Base-by-base conservation (phyloP, 2,329 filamentous ascomycete genomes). In the Talaromyces sp. region DNA sequence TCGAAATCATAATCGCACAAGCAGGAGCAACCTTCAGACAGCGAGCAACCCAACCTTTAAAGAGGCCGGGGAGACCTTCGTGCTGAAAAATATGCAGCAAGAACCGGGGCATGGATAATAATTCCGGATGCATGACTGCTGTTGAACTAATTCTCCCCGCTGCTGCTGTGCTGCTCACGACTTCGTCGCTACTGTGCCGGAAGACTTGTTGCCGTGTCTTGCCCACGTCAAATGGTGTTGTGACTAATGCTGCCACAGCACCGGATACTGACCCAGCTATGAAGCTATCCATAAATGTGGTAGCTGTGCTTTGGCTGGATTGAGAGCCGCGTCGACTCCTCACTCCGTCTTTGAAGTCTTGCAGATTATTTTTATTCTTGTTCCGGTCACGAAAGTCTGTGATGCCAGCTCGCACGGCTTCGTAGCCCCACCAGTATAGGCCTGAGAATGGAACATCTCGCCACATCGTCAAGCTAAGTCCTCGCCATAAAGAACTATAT, bases 1-100 rank as follows among this genome's bases (percentile, higher is more conserved):
- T 96, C 70, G 90, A 95, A 70, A 99, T 97, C 94, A 99, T 99
- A 70, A 99, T 97, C 28, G 94, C 94, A 74, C 94, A 99, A 0
- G 93, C 91, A 1, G 94, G 94, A 1, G 94, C 93, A 5, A 99
- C 92, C 72, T 97, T 97, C 61, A 97, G 78, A 64, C 91, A 96
- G 39, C 94, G 82, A 0, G 94, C 91, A 22, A 91, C 87, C 90
- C 92, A 97, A 43, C 94, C 94, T 66, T 81, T 89, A 83, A 95
- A 97, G 5, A 99, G 77, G 0, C 94, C 94, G 1, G 83, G 71
- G 15, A 85, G 71, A 1, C 94, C 94, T 74, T 97, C 93, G 56
- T 88, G 88, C 65, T 84, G 82, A 78, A 93, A 95, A 53, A 99
- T 97, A 66, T 96, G 91, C 80, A 84, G 86, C n/a, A 99, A 78